Base-by-base conservation (phyloP, 345 rosid species). In the Eucalyptus dawsonii region DNA sequence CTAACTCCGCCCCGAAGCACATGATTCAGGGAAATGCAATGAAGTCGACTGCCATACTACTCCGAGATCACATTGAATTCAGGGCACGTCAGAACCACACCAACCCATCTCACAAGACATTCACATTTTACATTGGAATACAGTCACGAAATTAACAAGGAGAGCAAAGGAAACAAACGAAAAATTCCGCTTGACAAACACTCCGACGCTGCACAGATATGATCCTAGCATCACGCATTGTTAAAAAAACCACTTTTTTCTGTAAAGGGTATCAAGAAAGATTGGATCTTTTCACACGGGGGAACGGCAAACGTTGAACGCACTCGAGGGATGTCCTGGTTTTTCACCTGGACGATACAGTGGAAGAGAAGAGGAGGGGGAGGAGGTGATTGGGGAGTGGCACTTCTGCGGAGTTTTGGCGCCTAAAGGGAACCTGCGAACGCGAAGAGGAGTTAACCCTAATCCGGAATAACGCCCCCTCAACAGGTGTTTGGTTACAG, bases 401-500 rank as follows among this genome's bases (percentile, higher is more conserved):
- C 21, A 44, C 72, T 91, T 44, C 85, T 9, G 88, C 86, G 90
- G 89, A 72, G 90, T 91, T 91, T 93, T 93, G 96, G 95, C 95
- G 93, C 93, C 92, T 86, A 87, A 87, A 69, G 56, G 88, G 85
- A 67, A 2, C 24, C 47, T 40, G 86, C 53, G 58, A 88, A 87
- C 87, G 88, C 53, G 91, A 83, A 72, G 91, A 89, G 89, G 92
- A 87, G 89, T 86, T 91, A 94, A 92, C 95, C 95, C 95, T 92
- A 93, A 93, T 88, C 94, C 93, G 92, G 93, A 92, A 92, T 93
- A 93, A 89, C 93, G 58, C 56, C 34, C 42, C 76, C 80, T 45
- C 60, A 37, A 86, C 80, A 50, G 47, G 80, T 93, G 95, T 94
- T 94, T 94, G 96, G 96, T 90, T 92, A 93, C 95, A 88, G 92